Evolutionary conservation across 129 eudicot genomes (phyloP), one percentile per base, ranked within the genome.

Genomic region (Helichrysum umbraculigerum): DNA sequence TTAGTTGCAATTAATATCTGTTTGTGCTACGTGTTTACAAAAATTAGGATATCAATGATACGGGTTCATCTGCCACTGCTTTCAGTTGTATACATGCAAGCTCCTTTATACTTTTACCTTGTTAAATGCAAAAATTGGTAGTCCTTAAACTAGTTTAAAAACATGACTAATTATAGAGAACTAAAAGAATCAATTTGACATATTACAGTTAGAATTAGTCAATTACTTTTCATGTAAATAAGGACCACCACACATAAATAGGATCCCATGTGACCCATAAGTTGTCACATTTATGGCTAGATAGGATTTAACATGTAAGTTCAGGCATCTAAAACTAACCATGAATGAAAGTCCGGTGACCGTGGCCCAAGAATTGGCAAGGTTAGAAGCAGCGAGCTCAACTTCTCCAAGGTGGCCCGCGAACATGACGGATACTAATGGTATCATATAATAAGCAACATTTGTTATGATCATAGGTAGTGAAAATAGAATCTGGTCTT

Each of bases 351-450:
- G 29, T 1, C 91, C 91, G 56, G 91, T 75, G 76, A 84, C 88
- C 65, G 77, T 82, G 59, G 91, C 81, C 88, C 87, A 87, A 14
- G 88, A 84, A 44, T 81, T 87, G 19, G 88, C 88, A 2, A 84
- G 88, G 42, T 82, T 82, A 28, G 91, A 68, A 73, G 83, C 81
- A 12, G 88, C 91, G 30, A 84, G 91, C 68, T 84, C 81, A 21
- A 82, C 79, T 22, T 80, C 78, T 7, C 90, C 87, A 51, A 83
- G 79, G 51, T 86, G 90, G 62, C 90, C 90, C n/a, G 81, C 83
- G n/a, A 84, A 84, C 91, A 87, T 87, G 11, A 84, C 85, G 1
- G 88, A 84, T 3, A 74, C 42, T 62, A 87, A 37, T 1, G 88
- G 86, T 5, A 87, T 84, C 7, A 62, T 60, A 33, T 81, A 84